Evolutionary conservation across 768 basidiomycete species (phyloP).

Genomic region (Kwoniella shandongensis): DNA sequence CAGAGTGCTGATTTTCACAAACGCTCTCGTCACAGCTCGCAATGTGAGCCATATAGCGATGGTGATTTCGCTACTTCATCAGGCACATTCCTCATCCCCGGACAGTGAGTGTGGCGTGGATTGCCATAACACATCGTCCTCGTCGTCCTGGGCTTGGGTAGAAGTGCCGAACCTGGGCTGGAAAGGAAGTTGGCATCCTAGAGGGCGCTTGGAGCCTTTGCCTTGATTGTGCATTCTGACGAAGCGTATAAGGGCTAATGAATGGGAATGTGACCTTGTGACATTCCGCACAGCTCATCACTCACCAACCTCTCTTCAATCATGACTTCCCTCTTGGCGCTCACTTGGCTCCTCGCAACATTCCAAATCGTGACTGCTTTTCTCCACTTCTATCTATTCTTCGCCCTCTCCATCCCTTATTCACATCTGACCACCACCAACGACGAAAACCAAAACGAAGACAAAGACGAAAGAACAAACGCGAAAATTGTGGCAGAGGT

Average conservation of each 20-base stretch:
- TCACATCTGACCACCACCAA: constrained; percentile 11
- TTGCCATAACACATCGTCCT: no score
- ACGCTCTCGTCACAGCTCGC: neutral
- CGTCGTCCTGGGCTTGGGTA: no score
- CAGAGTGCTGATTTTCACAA: neutral
- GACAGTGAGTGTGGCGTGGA: constrained; percentile 14
- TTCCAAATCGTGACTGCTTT: constrained; percentile 29
- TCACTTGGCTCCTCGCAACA: constrained; percentile 33
- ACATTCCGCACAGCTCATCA: constrained; percentile 12
- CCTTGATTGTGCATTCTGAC: no score
- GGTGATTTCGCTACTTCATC: constrained; percentile 11
- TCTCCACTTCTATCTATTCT: constrained; percentile 44
- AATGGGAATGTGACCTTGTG: neutral
- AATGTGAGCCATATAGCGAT: constrained; percentile 7
- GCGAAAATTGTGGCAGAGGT: constrained; percentile 24
- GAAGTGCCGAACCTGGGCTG: no score
- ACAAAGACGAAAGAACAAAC: constrained; percentile 60
- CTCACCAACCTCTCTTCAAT: constrained; percentile 20
- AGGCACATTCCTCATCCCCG: constrained; percentile 6
- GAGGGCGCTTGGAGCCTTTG: no score
- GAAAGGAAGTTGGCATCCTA: no score
- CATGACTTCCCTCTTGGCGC: constrained; percentile 23
- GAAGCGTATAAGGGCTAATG: no score
- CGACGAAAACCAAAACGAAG: constrained; percentile 63
- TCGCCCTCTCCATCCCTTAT: constrained; percentile 41